Percentiles rank a stretch among this genome's conserved stretches.
phyloP scores from a whole-genome alignment of 352 stramenopile species.

The Pythium plurisporium region DNA sequence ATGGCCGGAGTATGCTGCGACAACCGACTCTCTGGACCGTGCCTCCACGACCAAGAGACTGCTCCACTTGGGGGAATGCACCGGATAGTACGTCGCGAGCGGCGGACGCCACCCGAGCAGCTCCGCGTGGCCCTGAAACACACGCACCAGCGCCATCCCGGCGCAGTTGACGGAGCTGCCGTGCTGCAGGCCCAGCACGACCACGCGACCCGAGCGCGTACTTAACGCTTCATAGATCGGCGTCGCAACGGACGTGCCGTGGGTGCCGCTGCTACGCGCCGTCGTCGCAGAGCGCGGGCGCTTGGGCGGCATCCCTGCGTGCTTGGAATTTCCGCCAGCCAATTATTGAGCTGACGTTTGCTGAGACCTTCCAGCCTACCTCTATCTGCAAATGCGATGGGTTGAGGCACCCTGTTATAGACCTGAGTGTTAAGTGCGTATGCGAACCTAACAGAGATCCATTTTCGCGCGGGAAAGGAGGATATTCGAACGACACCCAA shows the following conservation, averaged over 20 bases:
- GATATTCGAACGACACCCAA: too few relatives aligned
- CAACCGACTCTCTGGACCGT: slow-evolving; percentile 21
- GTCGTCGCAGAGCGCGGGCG: slow-evolving; percentile 13
- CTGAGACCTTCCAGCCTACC: background rate
- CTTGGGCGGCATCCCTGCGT: slow-evolving; percentile 25
- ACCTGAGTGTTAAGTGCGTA: slow-evolving; percentile 1
- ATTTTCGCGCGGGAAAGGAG: background rate
- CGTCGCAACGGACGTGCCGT: background rate
- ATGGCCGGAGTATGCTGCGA: background rate
- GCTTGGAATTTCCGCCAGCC: background rate
- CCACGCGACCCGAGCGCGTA: slow-evolving; percentile 52
- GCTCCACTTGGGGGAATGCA: slow-evolving; percentile 83
- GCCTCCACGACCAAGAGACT: slow-evolving; percentile 58
- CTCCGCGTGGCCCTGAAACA: slow-evolving; percentile 76
- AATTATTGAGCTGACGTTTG: background rate
- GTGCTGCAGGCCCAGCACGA: slow-evolving; percentile 59
- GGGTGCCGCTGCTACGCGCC: background rate
- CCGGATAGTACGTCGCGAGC: slow-evolving; percentile 67
- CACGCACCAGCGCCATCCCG: slow-evolving; percentile 67
- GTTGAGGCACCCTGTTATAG: background rate
- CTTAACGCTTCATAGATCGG: slow-evolving; percentile 36
- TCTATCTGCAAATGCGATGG: background rate
- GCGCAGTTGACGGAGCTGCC: slow-evolving; percentile 55
- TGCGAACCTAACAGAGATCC: background rate
- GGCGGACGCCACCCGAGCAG: slow-evolving; percentile 67